Evolutionary conservation across 768 basidiomycete genomes (phyloP).

Genomic region (Gymnopilus junonius): DNA sequence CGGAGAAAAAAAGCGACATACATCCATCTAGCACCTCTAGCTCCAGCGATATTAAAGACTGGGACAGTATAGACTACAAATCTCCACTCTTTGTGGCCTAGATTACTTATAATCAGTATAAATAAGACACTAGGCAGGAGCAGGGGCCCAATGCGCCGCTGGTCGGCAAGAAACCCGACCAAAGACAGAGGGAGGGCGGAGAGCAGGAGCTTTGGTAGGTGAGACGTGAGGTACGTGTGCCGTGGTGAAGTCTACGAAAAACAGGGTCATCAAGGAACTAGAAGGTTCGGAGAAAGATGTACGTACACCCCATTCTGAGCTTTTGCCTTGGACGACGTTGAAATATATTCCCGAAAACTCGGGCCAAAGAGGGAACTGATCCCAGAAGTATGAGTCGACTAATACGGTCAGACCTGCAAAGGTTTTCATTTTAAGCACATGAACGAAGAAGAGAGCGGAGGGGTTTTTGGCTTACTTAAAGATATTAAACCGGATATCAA

Average conservation of each 20-base stretch:
- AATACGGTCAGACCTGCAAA: constrained; percentile 58
- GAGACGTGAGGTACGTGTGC: constrained; percentile 63
- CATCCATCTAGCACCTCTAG: constrained; percentile 66
- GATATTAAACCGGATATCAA: constrained; percentile 52
- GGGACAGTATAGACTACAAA: constrained; percentile 92
- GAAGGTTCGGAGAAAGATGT: neutral
- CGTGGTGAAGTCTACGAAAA: constrained; percentile 62
- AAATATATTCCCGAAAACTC: constrained; percentile 81
- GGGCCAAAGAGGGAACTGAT: constrained; percentile 77
- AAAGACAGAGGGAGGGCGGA: constrained; percentile 64
- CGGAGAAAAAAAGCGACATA: constrained; percentile 32
- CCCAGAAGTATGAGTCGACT: constrained; percentile 91
- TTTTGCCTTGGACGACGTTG: constrained; percentile 88
- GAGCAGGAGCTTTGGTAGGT: constrained; percentile 81
- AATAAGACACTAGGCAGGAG: constrained; percentile 57
- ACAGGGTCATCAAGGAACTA: constrained; percentile 1
- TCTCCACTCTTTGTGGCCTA: constrained; percentile 98
- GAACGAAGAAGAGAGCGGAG: no score
- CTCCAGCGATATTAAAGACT: constrained; percentile 77
- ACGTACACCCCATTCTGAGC: constrained; percentile 91
- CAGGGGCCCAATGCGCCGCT: constrained; percentile 48
- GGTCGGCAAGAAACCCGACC: constrained; percentile 53
- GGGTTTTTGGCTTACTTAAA: constrained; percentile 53
- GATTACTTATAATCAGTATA: constrained; percentile 65
- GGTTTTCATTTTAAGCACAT: neutral